Percentiles rank a stretch among this genome's conserved stretches.
Conservation (phyloP, 257 asterid species). For the Solanum medicagineum region DNA sequence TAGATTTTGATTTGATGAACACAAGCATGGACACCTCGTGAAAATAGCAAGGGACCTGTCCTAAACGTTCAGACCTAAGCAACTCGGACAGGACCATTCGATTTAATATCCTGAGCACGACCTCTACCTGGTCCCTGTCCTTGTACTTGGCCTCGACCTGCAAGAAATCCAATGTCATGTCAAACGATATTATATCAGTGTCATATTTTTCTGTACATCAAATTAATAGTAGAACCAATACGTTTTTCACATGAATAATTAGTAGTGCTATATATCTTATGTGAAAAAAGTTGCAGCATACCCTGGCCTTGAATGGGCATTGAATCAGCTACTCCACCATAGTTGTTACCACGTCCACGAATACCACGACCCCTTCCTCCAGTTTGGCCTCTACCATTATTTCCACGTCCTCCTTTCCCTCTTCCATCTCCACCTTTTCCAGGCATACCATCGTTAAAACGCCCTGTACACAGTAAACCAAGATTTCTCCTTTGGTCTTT, state of each 20-base stretch:
- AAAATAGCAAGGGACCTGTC: neutral
- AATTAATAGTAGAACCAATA: neutral
- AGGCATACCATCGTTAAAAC: neutral
- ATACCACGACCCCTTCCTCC: neutral
- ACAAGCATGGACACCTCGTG: neutral
- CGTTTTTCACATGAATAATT: neutral
- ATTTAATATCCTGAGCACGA: neutral
- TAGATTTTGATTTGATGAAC: neutral
- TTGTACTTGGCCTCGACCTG: neutral
- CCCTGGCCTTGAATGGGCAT: neutral
- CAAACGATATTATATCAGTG: neutral
- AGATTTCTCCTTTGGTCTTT: neutral
- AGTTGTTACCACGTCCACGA: neutral
- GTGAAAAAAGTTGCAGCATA: neutral
- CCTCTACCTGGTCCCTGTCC: neutral
- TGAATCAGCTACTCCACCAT: neutral
- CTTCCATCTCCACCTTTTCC: slow-evolving; percentile 1
- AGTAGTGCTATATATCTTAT: neutral
- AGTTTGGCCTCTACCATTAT: neutral
- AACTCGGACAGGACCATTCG: neutral
- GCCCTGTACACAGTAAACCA: neutral
- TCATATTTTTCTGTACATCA: neutral
- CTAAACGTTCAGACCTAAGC: neutral
- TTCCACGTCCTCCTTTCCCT: slow-evolving; percentile 3
- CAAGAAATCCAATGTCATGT: neutral